A percentile compares a stretch with the other conserved stretches of the same genome.
phyloP scores from a whole-genome alignment of 2,329 filamentous ascomycete genomes.

The Apiospora kogelbergensis region DNA sequence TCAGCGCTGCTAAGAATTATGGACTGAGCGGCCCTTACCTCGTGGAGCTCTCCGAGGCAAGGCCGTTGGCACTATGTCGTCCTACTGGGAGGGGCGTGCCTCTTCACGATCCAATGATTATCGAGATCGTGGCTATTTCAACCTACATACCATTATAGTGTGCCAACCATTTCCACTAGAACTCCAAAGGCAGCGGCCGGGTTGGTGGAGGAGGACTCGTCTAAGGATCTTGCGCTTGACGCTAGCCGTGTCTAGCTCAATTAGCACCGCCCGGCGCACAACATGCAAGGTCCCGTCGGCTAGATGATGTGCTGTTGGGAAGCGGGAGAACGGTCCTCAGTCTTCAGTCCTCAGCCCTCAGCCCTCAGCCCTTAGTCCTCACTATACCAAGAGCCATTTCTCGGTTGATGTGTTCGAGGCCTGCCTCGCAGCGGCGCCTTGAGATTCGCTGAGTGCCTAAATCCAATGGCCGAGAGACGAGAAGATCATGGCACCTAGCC shows the following conservation, averaged over 20 bases:
- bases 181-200: not conserved
- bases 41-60: constrained; percentile 8
- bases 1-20: constrained; percentile 2
- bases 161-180: not conserved
- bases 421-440: not conserved
- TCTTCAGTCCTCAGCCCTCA: not conserved
- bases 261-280: not conserved
- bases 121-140: constrained; percentile 2
- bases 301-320: constrained; percentile 9
- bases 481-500: not conserved
- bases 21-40: constrained; percentile 4
- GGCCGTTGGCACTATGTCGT: constrained; percentile 4
- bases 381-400: not conserved
- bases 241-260: not conserved
- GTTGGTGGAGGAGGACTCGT: not conserved
- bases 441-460: not conserved
- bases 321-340: not conserved
- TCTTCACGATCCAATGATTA: not conserved
- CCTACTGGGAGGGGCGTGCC: not conserved
- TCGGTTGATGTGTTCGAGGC: not conserved
- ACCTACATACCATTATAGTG: constrained; percentile 1
- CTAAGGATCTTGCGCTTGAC: constrained; percentile 4
- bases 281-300: constrained; percentile 13
- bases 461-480: not conserved
- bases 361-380: not conserved